phyloP scores from a whole-genome alignment of 139 green algal genomes.

The Coelastrella sp. region DNA sequence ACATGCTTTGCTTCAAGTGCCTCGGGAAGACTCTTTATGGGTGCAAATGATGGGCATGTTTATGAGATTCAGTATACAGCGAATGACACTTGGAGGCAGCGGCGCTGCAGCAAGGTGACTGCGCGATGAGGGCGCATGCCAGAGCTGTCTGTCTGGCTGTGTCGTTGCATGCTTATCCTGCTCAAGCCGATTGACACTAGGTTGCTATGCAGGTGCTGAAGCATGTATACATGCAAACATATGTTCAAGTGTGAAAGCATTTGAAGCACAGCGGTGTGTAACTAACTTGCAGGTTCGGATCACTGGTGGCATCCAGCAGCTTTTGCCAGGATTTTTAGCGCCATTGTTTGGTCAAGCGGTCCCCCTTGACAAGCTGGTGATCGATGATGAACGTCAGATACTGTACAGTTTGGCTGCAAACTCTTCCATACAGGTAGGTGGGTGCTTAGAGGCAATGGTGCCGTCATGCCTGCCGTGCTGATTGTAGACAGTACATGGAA shows the following conservation, averaged over 20 bases:
- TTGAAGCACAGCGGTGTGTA: too few relatives aligned
- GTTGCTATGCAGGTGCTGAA: neutral
- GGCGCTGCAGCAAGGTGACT: slow-evolving; percentile 80
- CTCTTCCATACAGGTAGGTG: slow-evolving; percentile 70
- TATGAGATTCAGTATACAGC: slow-evolving; percentile 93
- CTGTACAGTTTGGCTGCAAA: slow-evolving; percentile 85
- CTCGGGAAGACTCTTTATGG: slow-evolving; percentile 91
- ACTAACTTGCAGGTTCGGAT: slow-evolving; percentile 59
- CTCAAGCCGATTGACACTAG: too few relatives aligned
- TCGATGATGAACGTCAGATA: slow-evolving; percentile 86
- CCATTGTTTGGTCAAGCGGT: slow-evolving; percentile 61
- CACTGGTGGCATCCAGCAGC: slow-evolving; percentile 69
- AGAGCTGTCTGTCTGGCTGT: too few relatives aligned
- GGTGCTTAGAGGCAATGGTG: neutral
- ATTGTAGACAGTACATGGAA: neutral
- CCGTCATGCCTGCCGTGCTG: too few relatives aligned
- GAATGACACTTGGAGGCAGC: slow-evolving; percentile 74
- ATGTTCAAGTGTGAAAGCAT: too few relatives aligned
- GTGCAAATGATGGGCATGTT: slow-evolving; percentile 90
- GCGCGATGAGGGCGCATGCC: too few relatives aligned
- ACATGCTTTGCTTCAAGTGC: slow-evolving; percentile 67
- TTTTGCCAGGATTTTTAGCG: slow-evolving; percentile 75
- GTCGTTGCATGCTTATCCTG: too few relatives aligned
- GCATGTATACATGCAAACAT: neutral
- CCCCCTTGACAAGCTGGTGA: slow-evolving; percentile 77